Percentiles rank a stretch among this genome's conserved stretches.
Evolutionary conservation across 2,329 filamentous ascomycete species (phyloP).

Genomic region (Curvularia verruculosa): DNA sequence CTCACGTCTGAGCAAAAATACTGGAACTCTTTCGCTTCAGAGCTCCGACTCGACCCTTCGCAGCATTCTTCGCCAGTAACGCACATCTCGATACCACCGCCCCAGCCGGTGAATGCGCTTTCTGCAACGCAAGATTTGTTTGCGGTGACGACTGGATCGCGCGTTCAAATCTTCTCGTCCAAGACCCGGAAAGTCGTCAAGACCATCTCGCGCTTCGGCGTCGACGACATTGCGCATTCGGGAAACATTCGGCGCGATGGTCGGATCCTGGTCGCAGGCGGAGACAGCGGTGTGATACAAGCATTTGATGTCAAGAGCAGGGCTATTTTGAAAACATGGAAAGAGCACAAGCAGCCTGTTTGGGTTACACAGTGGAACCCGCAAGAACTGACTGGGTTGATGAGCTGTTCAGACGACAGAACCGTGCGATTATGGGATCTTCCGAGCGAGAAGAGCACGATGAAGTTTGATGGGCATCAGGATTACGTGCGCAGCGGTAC

Average conservation of each 20-base stretch:
- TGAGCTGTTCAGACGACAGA: slow-evolving; percentile 90
- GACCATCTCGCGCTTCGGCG: slow-evolving; percentile 84
- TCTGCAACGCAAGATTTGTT: slow-evolving; percentile 68
- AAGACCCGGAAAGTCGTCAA: slow-evolving; percentile 90
- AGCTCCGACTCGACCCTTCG: slow-evolving; percentile 80
- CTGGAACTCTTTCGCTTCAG: slow-evolving; percentile 94
- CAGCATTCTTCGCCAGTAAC: slow-evolving; percentile 89
- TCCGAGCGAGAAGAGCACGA: slow-evolving; percentile 75
- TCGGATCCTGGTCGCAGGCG: slow-evolving; percentile 85
- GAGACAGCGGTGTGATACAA: slow-evolving; percentile 90
- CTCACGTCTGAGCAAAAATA: slow-evolving; percentile 92
- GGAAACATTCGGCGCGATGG: slow-evolving; percentile 90
- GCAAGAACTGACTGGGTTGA: slow-evolving; percentile 79
- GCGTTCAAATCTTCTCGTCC: slow-evolving; percentile 91
- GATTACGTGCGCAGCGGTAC: slow-evolving; percentile 90
- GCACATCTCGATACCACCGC: slow-evolving; percentile 76
- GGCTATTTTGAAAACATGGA: slow-evolving; percentile 94
- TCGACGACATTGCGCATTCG: slow-evolving; percentile 83
- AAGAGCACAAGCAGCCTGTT: slow-evolving; percentile 89
- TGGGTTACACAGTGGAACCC: slow-evolving; percentile 94
- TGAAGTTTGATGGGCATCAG: slow-evolving; percentile 81
- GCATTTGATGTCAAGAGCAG: slow-evolving; percentile 91
- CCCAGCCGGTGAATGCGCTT: slow-evolving; percentile 48
- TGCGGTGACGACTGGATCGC: slow-evolving; percentile 90
- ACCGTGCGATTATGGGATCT: slow-evolving; percentile 96